Conservation (phyloP, 2,329 filamentous ascomycete genomes). For the Chaetomiaceae sp. region DNA sequence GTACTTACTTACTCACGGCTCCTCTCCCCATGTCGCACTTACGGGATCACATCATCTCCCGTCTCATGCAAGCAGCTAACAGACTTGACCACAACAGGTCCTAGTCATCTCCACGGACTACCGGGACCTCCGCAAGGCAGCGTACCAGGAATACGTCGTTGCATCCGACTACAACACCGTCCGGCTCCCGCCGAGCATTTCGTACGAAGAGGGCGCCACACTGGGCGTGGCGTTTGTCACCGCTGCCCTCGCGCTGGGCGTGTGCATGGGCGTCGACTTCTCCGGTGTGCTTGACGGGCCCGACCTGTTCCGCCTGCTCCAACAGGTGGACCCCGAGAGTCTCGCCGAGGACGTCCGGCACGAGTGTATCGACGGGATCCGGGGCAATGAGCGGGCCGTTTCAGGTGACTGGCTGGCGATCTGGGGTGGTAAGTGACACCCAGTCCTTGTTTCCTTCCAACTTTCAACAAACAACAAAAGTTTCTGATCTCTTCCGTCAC, state of each 20-base stretch:
- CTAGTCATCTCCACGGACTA: constrained; percentile 72
- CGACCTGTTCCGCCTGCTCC: constrained; percentile 51
- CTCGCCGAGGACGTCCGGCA: constrained; percentile 57
- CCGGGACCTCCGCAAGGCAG: constrained; percentile 64
- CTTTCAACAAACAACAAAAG: neutral
- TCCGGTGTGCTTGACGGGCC: constrained; percentile 48
- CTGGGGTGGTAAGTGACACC: constrained; percentile 58
- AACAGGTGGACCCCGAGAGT: constrained; percentile 38
- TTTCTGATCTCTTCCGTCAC: too few species aligned
- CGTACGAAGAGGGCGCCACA: constrained; percentile 53
- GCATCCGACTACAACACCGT: constrained; percentile 61
- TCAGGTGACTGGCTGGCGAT: constrained; percentile 66
- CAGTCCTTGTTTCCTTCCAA: too few species aligned
- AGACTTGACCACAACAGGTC: constrained; percentile 29
- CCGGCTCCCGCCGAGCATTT: constrained; percentile 50
- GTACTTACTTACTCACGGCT: too few species aligned
- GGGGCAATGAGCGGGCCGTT: constrained; percentile 47
- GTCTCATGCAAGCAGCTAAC: too few species aligned
- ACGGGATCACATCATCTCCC: too few species aligned
- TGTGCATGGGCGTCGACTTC: constrained; percentile 68
- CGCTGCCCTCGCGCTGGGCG: constrained; percentile 59
- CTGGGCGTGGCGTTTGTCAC: constrained; percentile 69
- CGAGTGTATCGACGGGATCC: constrained; percentile 58
- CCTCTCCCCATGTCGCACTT: too few species aligned
- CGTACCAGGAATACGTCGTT: constrained; percentile 66